A percentile compares a stretch with the other conserved stretches of the same genome.
Conservation (phyloP, 345 rosid species). For the Euphorbia tirucalli region DNA sequence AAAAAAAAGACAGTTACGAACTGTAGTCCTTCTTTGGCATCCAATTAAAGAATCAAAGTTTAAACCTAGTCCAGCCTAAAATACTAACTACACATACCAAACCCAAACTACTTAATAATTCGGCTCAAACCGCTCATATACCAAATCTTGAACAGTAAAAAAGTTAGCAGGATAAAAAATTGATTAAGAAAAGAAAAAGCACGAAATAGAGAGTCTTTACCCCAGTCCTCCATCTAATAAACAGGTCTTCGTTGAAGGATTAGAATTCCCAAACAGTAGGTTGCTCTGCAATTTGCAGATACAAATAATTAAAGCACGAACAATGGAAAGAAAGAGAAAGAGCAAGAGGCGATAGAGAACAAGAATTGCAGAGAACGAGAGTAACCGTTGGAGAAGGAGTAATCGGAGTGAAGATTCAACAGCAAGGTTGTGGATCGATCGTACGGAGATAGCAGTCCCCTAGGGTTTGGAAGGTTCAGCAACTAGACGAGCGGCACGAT, state of each 20-base stretch:
- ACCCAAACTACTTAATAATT: neutral
- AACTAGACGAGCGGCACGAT: neutral
- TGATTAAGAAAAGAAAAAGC: neutral
- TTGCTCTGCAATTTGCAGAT: neutral
- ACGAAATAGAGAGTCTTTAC: neutral
- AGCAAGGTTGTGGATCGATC: neutral
- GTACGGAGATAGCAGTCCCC: neutral
- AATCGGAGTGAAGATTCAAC: neutral
- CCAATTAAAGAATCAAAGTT: neutral
- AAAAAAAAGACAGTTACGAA: neutral
- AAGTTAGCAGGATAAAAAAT: neutral
- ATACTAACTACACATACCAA: neutral
- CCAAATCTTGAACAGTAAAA: neutral
- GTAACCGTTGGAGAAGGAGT: neutral
- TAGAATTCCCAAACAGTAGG: neutral
- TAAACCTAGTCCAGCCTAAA: neutral
- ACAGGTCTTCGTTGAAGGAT: neutral
- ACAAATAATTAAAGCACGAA: neutral
- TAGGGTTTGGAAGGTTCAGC: neutral
- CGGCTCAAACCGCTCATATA: neutral
- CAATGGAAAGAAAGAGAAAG: neutral
- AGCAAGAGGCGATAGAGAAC: neutral
- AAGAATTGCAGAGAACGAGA: neutral
- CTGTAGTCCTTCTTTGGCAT: neutral
- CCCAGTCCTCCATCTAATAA: constrained; percentile 20